Evolutionary conservation across 2,329 filamentous ascomycete species (phyloP), one percentile per base, ranked within the genome.

Genomic region (Ophiostoma triangulosporum): DNA sequence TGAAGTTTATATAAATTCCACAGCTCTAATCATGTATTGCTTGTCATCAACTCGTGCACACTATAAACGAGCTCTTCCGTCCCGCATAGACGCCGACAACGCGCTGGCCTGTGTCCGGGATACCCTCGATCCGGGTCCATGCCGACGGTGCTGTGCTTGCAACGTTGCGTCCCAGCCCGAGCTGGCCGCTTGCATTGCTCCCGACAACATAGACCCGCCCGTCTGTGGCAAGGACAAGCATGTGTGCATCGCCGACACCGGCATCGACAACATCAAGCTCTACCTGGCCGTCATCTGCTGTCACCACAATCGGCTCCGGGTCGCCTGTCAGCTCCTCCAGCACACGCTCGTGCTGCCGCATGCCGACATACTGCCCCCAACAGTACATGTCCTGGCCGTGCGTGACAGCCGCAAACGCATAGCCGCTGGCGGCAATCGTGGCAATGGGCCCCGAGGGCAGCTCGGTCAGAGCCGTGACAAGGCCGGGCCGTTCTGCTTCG

Each of bases 321-420:
- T 60, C 57, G 17, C 57, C 58, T 2, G 38, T 31, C n/a, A 61
- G 40, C 2, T 35, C 57, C 9, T 46, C 57, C 17, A 72, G 59
- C 22, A 59, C 54, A 3, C 48, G 45, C 43, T 11, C 8, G 36
- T 27, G 12, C 26, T 38, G 50, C 26, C 12, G 17, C 17, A 60
- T 60, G 6, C 65, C 67, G 20, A 66, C 64, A 48, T 67, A 66
- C 17, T n/a, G 65, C 29, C 82, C 81, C 81, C 81, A 86, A 24
- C 76, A 62, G 60, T 85, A 86, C 2, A 83, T 63, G 54, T 79
- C 76, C 31, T 74, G 69, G 2, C 75, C 76, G 11, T 70, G 66
- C 0, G 79, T 83, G 43, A 85, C 59, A 0, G 80, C 80, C 3
- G 76, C 78, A 2, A 76, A 65, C 3, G 74, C 65, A 61, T 81